These are phyloP conservation scores for Argentina anserina DNA, from an alignment of 306 rosid genomes.

Conservation along the genomic window DNA sequence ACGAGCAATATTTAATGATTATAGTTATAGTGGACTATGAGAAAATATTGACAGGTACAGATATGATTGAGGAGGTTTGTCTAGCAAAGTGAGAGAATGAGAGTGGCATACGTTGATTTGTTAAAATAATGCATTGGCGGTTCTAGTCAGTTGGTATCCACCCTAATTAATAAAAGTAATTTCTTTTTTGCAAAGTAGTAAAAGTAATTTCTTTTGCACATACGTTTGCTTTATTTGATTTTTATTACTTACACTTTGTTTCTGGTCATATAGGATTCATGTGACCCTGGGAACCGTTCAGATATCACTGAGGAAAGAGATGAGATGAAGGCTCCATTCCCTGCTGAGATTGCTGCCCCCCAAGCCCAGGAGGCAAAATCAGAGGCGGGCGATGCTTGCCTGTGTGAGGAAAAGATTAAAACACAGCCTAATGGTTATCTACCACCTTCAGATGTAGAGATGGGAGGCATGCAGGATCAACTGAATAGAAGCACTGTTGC, in stretches of 20 bases:
- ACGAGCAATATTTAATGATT: background rate
- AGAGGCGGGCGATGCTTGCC: conserved; percentile 19
- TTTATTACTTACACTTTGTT: conserved; percentile 5
- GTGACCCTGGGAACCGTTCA: conserved; percentile 80
- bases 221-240: background rate
- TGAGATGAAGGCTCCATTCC: conserved; percentile 53
- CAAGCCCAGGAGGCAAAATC: conserved; percentile 39
- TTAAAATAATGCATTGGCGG: background rate
- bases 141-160: background rate
- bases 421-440: conserved; percentile 31
- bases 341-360: conserved; percentile 27
- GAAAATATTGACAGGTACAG: background rate
- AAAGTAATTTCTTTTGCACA: background rate
- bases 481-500: conserved; percentile 23
- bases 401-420: conserved; percentile 34
- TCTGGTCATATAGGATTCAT: conserved; percentile 59
- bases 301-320: conserved; percentile 81
- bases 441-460: conserved; percentile 37
- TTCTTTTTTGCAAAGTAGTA: background rate
- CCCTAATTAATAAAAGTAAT: background rate
- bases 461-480: conserved; percentile 26
- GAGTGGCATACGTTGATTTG: background rate
- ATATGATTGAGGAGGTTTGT: background rate
- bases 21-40: background rate
- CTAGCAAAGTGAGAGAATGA: background rate